Conservation (phyloP, 1,284 basidiomycete species). For the Cryptococcus sp. region DNA sequence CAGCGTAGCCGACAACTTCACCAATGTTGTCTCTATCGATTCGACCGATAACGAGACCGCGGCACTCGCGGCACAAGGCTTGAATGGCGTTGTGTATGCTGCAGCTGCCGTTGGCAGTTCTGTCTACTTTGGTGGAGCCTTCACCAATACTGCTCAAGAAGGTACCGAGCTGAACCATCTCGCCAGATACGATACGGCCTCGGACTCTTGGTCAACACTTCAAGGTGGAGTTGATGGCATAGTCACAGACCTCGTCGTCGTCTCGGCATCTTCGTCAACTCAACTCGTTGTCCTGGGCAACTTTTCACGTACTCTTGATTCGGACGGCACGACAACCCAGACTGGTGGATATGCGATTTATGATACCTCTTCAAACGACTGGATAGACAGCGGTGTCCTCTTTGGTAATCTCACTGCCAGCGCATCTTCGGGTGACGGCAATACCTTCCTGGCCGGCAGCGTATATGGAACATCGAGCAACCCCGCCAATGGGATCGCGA, state of each 20-base stretch:
- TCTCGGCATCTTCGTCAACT: slow-evolving; percentile 40
- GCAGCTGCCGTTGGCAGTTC: slow-evolving; percentile 58
- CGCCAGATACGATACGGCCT: slow-evolving; percentile 68
- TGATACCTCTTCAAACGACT: slow-evolving; percentile 61
- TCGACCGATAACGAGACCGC: slow-evolving; percentile 54
- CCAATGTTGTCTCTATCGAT: slow-evolving; percentile 71
- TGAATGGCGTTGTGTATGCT: slow-evolving; percentile 71
- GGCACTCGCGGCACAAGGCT: slow-evolving; percentile 58
- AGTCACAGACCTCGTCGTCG: slow-evolving; percentile 61
- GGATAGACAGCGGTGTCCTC: slow-evolving; percentile 67
- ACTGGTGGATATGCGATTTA: slow-evolving; percentile 72
- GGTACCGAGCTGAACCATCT: slow-evolving; percentile 60
- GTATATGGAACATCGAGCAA: slow-evolving; percentile 46
- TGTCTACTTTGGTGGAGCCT: slow-evolving; percentile 80
- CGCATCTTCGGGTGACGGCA: slow-evolving; percentile 5
- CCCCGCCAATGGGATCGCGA: slow-evolving; percentile 48
- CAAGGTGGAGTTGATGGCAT: slow-evolving; percentile 71
- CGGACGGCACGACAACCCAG: slow-evolving; percentile 46
- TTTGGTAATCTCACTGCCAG: slow-evolving; percentile 65
- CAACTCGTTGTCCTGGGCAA: slow-evolving; percentile 68
- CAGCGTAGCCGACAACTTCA: slow-evolving; percentile 55
- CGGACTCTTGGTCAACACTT: slow-evolving; percentile 66
- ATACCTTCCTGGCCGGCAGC: slow-evolving; percentile 49
- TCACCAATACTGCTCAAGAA: slow-evolving; percentile 63
- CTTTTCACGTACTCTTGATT: slow-evolving; percentile 59